Percentiles rank a stretch among this genome's conserved stretches.
Conservation (phyloP, 1,139 yeast genomes). For the Kurtzmaniella quercitrusa region DNA sequence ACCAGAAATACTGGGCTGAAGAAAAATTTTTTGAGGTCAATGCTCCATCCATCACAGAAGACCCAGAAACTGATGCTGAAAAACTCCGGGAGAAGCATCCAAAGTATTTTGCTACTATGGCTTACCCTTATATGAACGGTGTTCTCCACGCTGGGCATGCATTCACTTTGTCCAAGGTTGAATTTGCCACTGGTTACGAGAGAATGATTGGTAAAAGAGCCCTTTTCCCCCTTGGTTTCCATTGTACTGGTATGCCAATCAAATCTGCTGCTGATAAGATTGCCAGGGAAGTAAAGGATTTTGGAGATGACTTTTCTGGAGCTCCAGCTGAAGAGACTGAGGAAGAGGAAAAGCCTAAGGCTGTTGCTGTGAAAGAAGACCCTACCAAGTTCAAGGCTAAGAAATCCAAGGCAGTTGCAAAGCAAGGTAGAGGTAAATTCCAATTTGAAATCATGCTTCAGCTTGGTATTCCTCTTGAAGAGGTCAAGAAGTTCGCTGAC, state of each 20-base stretch:
- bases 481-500: constrained; percentile 84
- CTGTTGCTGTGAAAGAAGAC: constrained; percentile 55
- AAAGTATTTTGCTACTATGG: constrained; percentile 90
- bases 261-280: constrained; percentile 95
- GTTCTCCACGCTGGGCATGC: constrained; percentile 97
- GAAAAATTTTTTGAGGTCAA: constrained; percentile 81
- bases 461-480: constrained; percentile 79
- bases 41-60: constrained; percentile 75
- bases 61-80: constrained; percentile 56
- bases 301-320: constrained; percentile 79
- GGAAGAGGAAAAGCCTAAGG: constrained; percentile 24
- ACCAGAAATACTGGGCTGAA: constrained; percentile 82
- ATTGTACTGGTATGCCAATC: constrained; percentile 99
- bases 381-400: constrained; percentile 88
- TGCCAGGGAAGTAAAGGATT: constrained; percentile 84
- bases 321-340: constrained; percentile 57
- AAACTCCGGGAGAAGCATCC: constrained; percentile 78
- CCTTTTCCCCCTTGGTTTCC: constrained; percentile 94
- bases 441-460: constrained; percentile 97
- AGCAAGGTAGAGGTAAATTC: constrained; percentile 88
- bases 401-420: constrained; percentile 89
- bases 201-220: constrained; percentile 93
- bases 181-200: constrained; percentile 90
- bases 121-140: constrained; percentile 99
- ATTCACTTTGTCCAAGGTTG: constrained; percentile 92